phyloP scores from a whole-genome alignment of 306 rosid genomes.

The Quercus ilex region DNA sequence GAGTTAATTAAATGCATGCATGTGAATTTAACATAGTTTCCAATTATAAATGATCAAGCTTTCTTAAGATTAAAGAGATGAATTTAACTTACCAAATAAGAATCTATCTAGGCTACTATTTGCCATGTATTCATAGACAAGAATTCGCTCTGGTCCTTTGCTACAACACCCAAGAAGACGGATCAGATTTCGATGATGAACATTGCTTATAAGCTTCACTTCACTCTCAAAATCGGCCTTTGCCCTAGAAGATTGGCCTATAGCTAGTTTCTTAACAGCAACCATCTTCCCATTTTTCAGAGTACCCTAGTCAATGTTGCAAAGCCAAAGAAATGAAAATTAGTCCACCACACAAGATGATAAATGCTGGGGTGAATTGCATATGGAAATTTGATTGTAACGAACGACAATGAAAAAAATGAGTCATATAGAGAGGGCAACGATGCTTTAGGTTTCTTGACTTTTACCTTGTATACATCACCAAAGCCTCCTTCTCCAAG shows the following conservation, averaged over 20 bases:
- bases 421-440: background rate
- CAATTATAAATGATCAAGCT: background rate
- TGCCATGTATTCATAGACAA: conserved; percentile 67
- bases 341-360: background rate
- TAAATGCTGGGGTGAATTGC: background rate
- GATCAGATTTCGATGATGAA: conserved; percentile 64
- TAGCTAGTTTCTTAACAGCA: conserved; percentile 57
- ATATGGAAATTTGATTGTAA: background rate
- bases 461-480: conserved; percentile 59
- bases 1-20: background rate
- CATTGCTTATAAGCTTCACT: conserved; percentile 68
- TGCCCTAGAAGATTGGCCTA: conserved; percentile 41
- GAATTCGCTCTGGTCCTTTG: conserved; percentile 63
- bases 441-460: background rate
- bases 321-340: background rate
- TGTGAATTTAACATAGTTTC: background rate
- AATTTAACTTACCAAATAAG: conserved; percentile 52
- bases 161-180: conserved; percentile 70
- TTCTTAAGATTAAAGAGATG: background rate
- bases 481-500: conserved; percentile 83
- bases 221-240: conserved; percentile 58
- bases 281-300: conserved; percentile 59
- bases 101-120: conserved; percentile 59
- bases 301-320: conserved; percentile 46
- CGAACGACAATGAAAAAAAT: background rate